Evolutionary conservation across 495 filamentous ascomycete genomes (phyloP).

Genomic region (Neurospora sp.): DNA sequence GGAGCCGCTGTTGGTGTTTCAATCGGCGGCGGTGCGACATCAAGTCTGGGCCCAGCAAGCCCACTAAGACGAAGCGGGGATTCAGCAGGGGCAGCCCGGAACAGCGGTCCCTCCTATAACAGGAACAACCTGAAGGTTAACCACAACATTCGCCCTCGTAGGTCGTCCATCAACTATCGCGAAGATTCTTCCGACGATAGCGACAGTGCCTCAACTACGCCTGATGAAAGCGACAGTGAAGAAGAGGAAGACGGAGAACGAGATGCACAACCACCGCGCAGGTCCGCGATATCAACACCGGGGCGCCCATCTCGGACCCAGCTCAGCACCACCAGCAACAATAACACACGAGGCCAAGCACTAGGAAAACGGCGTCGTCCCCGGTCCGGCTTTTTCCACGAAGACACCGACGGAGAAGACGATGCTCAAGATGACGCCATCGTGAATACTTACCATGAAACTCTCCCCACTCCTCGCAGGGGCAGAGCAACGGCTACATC

Average conservation of each 20-base stretch:
- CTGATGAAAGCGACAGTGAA: background rate
- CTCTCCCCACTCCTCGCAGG: background rate
- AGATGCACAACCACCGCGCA: background rate
- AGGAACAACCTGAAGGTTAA: background rate
- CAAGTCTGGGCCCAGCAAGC: background rate
- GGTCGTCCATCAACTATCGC: background rate
- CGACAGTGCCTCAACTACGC: background rate
- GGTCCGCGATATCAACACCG: background rate
- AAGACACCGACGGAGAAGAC: conserved; percentile 8
- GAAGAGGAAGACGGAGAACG: background rate
- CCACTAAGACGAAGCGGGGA: background rate
- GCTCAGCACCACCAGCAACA: background rate
- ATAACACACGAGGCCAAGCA: background rate
- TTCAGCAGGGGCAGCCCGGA: background rate
- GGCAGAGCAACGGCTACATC: background rate
- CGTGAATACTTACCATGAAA: background rate
- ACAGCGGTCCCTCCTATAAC: background rate
- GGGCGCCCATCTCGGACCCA: background rate
- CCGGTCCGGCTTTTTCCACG: conserved; percentile 16
- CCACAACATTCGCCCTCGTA: background rate
- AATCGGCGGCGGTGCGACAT: background rate
- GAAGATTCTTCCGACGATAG: background rate
- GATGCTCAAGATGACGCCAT: background rate
- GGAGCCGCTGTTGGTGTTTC: background rate
- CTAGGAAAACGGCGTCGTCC: conserved; percentile 13